Conservation (phyloP, 768 basidiomycete genomes). For the Mycena galopus region DNA sequence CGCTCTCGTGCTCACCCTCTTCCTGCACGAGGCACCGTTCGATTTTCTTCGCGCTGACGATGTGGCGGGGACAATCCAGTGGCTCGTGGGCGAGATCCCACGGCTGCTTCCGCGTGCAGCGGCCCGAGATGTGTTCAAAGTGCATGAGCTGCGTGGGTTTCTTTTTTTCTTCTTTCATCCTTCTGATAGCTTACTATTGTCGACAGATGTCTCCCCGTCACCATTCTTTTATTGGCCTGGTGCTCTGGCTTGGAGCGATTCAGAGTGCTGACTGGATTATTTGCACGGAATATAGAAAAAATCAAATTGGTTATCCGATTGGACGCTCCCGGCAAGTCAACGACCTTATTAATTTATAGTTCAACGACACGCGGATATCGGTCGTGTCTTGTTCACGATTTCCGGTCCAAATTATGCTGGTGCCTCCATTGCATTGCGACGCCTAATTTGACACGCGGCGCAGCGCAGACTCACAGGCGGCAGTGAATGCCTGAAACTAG, state of each 20-base stretch:
- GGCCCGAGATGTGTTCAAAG: constrained; percentile 9
- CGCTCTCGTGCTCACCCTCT: constrained; percentile 7
- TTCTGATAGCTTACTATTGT: too few species aligned
- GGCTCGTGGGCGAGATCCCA: not conserved
- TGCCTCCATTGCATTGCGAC: too few species aligned
- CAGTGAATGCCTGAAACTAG: too few species aligned
- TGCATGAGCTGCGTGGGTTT: constrained; percentile 17
- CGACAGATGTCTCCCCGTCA: not conserved
- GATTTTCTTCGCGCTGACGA: too few species aligned
- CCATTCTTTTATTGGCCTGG: constrained; percentile 28
- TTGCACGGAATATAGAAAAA: not conserved
- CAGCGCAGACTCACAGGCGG: too few species aligned
- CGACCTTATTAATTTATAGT: too few species aligned
- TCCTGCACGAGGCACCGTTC: not conserved
- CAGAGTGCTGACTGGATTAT: not conserved
- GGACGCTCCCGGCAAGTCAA: too few species aligned
- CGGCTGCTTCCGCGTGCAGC: constrained; percentile 3
- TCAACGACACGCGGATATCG: too few species aligned
- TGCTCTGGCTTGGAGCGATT: constrained; percentile 3
- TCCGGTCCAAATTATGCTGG: too few species aligned
- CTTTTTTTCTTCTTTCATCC: not conserved
- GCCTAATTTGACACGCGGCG: too few species aligned
- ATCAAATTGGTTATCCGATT: not conserved
- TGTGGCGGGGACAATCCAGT: not conserved
- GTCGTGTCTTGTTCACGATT: too few species aligned